Evolutionary conservation across 352 stramenopile genomes (phyloP).

Genomic region (Globisporangium orthogonon): DNA sequence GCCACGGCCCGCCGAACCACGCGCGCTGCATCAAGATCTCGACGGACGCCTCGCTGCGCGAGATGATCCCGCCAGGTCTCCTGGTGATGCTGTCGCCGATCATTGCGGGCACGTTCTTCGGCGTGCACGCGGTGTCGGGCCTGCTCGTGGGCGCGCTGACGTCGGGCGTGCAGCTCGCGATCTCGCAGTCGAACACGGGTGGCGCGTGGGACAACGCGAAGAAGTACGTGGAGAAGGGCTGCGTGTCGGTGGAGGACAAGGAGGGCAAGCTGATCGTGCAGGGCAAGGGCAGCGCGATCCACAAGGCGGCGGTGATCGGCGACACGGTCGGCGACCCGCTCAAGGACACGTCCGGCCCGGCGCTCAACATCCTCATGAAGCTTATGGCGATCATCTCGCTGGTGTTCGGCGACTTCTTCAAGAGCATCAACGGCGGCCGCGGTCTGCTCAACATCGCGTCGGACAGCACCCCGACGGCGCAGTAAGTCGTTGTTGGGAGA

Average conservation of each 20-base stretch:
- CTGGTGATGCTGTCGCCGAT: conserved; percentile 99
- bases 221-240: conserved; percentile 99
- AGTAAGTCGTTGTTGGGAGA: conserved; percentile 2
- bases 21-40: conserved; percentile 98
- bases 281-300: conserved; percentile 95
- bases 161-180: conserved; percentile 96
- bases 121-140: conserved; percentile 96
- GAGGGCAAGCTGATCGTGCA: conserved; percentile 88
- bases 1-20: conserved; percentile 82
- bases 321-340: conserved; percentile 99
- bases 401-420: conserved; percentile 99
- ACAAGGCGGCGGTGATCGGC: conserved; percentile 97
- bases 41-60: conserved; percentile 96
- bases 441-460: conserved; percentile 89
- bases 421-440: conserved; percentile 94
- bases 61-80: conserved; percentile 98
- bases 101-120: conserved; percentile 97
- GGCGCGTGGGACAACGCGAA: conserved; percentile 99
- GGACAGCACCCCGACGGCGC: conserved; percentile 1
- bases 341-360: conserved; percentile 99
- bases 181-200: conserved; percentile 99
- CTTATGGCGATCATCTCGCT: conserved; percentile 99
- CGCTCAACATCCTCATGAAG: conserved; percentile 99
- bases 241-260: conserved; percentile 87
- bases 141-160: conserved; percentile 95